Evolutionary conservation across 768 basidiomycete genomes (phyloP).

Genomic region (Trametes villosa): DNA sequence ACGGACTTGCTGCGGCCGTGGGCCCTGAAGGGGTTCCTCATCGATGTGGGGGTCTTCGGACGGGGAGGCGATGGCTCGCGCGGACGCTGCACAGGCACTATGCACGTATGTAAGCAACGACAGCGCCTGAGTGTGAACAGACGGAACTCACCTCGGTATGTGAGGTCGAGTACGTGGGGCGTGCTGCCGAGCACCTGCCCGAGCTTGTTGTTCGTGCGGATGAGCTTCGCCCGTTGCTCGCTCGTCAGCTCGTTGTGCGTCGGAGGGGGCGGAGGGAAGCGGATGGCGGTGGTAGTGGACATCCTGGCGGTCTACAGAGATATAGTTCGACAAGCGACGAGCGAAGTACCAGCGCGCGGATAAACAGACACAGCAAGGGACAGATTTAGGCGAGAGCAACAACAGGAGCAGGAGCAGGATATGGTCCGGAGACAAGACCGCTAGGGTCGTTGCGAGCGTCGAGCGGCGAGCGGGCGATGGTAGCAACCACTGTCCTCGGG

Average conservation of each 20-base stretch:
- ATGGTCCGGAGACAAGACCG: conserved; percentile 13
- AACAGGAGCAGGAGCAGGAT: background rate
- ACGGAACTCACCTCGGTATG: conserved; percentile 16
- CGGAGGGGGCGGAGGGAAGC: conserved; percentile 52
- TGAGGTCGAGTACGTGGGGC: conserved; percentile 56
- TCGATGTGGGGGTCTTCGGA: conserved; percentile 12
- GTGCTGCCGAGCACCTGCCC: conserved; percentile 60
- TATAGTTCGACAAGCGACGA: background rate
- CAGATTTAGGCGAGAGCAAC: background rate
- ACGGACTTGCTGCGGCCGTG: conserved; percentile 23
- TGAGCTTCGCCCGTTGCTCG: conserved; percentile 56
- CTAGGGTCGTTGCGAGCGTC: conserved; percentile 18
- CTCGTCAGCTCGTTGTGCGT: conserved; percentile 59
- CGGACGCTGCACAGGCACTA: background rate
- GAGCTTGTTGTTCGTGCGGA: conserved; percentile 63
- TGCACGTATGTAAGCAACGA: background rate
- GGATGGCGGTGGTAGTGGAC: conserved; percentile 24
- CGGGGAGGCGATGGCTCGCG: background rate
- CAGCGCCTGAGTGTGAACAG: background rate
- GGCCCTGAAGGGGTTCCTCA: conserved; percentile 7
- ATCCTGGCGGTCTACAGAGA: background rate
- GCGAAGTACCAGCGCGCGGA: background rate
- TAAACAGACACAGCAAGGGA: background rate
- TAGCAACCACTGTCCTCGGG: background rate
- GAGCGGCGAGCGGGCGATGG: conserved; percentile 13